A percentile compares a stretch with the other conserved stretches of the same genome.
Conservation (phyloP, 202 grass and related monocot species). For the Carex sylvatica region DNA sequence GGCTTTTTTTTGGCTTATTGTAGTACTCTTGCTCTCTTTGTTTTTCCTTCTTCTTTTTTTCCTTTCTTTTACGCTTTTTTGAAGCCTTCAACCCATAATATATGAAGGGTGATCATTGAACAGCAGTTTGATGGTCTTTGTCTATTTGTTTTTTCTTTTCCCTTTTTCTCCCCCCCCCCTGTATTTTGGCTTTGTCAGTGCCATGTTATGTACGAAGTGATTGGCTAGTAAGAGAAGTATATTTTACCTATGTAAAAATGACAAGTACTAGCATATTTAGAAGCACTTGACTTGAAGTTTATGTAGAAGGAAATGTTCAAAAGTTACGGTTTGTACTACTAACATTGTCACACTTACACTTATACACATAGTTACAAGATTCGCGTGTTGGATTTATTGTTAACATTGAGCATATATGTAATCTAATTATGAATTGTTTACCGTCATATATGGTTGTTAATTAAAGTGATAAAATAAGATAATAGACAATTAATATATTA, state of each 20-base stretch:
- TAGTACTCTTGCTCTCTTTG: slow-evolving; percentile 16
- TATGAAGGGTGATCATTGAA: slow-evolving; percentile 14
- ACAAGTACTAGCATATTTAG: background rate
- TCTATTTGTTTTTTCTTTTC: slow-evolving; percentile 1
- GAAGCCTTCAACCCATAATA: slow-evolving; percentile 9
- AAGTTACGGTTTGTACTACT: background rate
- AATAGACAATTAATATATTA: too few relatives aligned
- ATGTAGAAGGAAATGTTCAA: background rate
- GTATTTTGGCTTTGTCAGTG: background rate
- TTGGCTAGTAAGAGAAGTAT: slow-evolving; percentile 12
- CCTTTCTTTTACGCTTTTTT: slow-evolving; percentile 6
- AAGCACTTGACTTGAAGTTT: background rate
- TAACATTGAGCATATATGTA: too few relatives aligned
- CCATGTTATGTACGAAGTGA: slow-evolving; percentile 15
- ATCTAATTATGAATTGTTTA: too few relatives aligned
- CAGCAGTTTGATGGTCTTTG: slow-evolving; percentile 19
- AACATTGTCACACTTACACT: too few relatives aligned
- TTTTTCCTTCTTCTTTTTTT: background rate
- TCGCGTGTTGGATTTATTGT: too few relatives aligned
- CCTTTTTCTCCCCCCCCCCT: background rate
- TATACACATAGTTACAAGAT: too few relatives aligned
- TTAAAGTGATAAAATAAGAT: too few relatives aligned
- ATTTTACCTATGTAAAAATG: background rate
- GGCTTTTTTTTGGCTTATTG: slow-evolving; percentile 17
- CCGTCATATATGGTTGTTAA: too few relatives aligned